Evolutionary conservation across 257 asterid species (phyloP), one percentile per base, ranked within the genome.

Genomic region (Eucommia ulmoides): DNA sequence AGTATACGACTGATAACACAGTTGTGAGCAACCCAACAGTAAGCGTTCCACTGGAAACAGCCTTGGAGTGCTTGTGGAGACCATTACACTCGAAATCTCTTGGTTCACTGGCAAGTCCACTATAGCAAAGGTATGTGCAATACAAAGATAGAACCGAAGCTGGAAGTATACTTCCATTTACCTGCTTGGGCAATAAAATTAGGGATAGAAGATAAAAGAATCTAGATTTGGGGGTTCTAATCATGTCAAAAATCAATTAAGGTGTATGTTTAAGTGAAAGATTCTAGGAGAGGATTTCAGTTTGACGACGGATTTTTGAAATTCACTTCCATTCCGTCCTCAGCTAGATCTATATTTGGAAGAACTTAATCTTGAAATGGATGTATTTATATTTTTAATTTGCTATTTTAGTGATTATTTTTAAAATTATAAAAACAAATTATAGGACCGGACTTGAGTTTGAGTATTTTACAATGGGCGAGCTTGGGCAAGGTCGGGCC

Each of bases 41-140:
- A 47, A 88, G 91, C 54, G 85, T 74, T 41, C 93, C 71, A 41
- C 83, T 72, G 55, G 93, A 80, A 63, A 81, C 92, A 57, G 92
- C 95, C 65, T 61, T 77, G 14, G 92, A 81, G 51, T 87, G 95
- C 70, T 62, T 88, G 77, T 83, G 97, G 65, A 87, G 76, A 62
- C 93, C 88, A 60, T 83, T 81, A 77, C 94, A 87, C 52, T 74
- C 88, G 20, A 74, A 87, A 52, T 83, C 94, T 69, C 97, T 76
- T 23, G 94, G 93, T 66, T 83, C 93, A 73, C 97, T 83, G 25
- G 97, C 74, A 48, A 88, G 83, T 17, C 93, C 97, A 61, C 88
- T 81, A 64, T 88, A 88, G 80, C 93, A 80, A 56, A 88, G 97
- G 77, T 88, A 83, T 82, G 80, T 83, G 76, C 97, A 88, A 68